phyloP scores from a whole-genome alignment of 352 stramenopile species.

The Phytopythium mirpurense region DNA sequence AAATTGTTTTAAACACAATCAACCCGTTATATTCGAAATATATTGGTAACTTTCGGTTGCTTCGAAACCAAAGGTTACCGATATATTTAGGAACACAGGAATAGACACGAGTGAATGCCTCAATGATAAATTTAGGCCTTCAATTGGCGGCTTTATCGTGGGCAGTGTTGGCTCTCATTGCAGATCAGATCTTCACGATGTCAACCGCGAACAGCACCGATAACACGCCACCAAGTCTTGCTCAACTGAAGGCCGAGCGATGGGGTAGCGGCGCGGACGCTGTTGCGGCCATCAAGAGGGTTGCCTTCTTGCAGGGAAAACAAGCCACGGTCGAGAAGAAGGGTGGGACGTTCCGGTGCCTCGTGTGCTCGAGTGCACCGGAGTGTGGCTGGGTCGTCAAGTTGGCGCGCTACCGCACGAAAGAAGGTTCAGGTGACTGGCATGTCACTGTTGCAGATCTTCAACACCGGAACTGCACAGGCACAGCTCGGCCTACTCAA shows the following conservation, averaged over 20 bases:
- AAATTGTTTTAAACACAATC: conserved; percentile 1
- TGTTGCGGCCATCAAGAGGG: neutral
- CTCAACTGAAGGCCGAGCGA: neutral
- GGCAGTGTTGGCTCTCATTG: neutral
- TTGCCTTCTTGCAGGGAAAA: conserved; percentile 2
- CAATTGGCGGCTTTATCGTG: neutral
- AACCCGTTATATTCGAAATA: neutral
- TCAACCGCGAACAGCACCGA: neutral
- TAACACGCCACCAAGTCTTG: conserved; percentile 1
- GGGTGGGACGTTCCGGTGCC: neutral
- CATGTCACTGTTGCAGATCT: conserved; percentile 7
- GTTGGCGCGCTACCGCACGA: conserved; percentile 1
- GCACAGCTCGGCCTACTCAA: conserved; percentile 1
- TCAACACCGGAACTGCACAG: conserved; percentile 9
- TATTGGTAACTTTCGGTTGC: neutral
- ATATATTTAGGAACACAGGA: too few species aligned
- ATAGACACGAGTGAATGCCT: neutral
- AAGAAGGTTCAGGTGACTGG: conserved; percentile 5
- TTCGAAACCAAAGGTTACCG: neutral
- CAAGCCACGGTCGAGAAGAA: neutral
- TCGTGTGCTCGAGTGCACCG: conserved; percentile 1
- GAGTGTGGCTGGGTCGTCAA: conserved; percentile 11
- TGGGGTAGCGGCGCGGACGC: too few species aligned
- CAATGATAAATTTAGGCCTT: neutral
- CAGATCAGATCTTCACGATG: neutral